phyloP scores from a whole-genome alignment of 257 asterid genomes.

The Nicotiana undulata region DNA sequence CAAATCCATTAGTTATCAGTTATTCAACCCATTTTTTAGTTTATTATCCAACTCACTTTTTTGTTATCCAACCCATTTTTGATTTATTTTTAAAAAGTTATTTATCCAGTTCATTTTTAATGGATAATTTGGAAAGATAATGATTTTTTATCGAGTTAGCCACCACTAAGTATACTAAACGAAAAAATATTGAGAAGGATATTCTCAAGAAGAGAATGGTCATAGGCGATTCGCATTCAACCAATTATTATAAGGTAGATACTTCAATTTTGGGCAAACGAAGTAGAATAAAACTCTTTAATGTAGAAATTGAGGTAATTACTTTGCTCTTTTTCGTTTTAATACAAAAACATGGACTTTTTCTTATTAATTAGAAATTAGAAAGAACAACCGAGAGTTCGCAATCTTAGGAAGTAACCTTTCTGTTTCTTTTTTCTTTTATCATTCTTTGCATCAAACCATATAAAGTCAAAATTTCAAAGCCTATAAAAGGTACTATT shows the following conservation, averaged over 20 bases:
- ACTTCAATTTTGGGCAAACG: background rate
- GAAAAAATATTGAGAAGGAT: too few species aligned
- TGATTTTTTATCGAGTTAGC: too few species aligned
- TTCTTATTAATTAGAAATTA: background rate
- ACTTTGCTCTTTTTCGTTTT: too few species aligned
- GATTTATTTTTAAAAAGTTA: too few species aligned
- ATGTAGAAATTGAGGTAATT: background rate
- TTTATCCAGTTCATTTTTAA: too few species aligned
- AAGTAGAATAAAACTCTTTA: background rate
- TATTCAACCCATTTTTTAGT: too few species aligned
- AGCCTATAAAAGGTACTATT: background rate
- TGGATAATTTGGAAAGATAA: too few species aligned
- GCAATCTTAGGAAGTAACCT: background rate
- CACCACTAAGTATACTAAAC: background rate
- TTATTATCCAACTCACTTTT: too few species aligned
- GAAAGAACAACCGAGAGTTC: too few species aligned
- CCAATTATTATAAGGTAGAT: background rate
- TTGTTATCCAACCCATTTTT: too few species aligned
- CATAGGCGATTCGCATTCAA: background rate
- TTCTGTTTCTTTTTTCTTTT: background rate
- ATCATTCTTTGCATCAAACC: background rate
- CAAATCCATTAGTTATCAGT: too few species aligned
- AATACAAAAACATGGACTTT: background rate
- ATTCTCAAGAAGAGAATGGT: background rate
- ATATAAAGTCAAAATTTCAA: background rate